Base-by-base conservation (phyloP, 2,329 filamentous ascomycete species). In the Fusarium oxysporum region DNA sequence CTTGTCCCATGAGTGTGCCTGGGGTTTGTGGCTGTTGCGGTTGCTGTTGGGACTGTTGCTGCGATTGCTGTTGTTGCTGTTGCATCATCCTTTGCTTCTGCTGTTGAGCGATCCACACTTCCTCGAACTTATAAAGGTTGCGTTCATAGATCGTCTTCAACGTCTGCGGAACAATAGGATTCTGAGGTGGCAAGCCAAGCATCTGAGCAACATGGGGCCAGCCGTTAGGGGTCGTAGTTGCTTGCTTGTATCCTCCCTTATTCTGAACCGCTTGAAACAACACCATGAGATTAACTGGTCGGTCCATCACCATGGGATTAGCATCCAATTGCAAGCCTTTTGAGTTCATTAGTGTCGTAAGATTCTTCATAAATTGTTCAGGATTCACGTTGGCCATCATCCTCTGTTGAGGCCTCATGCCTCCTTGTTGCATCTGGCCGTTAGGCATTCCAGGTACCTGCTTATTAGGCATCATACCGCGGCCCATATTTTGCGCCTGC, bases 41-140 rank as follows among this genome's bases (percentile, higher is more conserved):
- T 8, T 79, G 80, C 10, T 78, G 79, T 16, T 80, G 79, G 3
- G 80, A 77, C 25, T 84, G 84, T 17, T 82, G 81, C 14, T 85
- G 82, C 33, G 80, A 78, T 38, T 85, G 85, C 40, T 82, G 80
- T 17, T 80, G 79, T 25, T 81, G 84, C 23, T 87, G 84, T 69
- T 90, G 87, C 58, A 86, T 83, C 79, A 88, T 86, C 75, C 86
- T 86, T 47, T 86, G 84, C 32, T 84, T 85, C 72, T 85, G 86
- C 69, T 90, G 89, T 74, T 89, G 88, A 38, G 86, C 84, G 40
- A 87, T 78, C 84, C 88, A 92, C 4, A 88, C 88, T 66, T 91
- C 89, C 79, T 98, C 95, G 72, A 97, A 98, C 37, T 91, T 88
- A 32, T 88, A 83, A 10, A 98, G 83, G 73, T 95, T 95, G 40